phyloP scores from a whole-genome alignment of 306 rosid genomes.

The Coriaria nepalensis region DNA sequence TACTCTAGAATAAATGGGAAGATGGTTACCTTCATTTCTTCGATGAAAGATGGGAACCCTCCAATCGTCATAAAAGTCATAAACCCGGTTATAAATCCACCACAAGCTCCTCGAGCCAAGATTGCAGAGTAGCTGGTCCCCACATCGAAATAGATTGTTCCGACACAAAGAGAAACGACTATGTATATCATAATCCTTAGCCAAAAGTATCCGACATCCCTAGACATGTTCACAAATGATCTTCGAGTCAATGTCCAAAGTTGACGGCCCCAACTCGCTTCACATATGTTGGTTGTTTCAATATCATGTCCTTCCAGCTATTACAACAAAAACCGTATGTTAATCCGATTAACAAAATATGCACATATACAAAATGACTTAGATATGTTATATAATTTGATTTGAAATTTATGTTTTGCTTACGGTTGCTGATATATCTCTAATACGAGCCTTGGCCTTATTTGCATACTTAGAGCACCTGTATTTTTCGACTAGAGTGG shows the following conservation, averaged over 20 bases:
- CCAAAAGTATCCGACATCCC: constrained; percentile 99
- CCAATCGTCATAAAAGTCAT: constrained; percentile 99
- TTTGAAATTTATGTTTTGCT: constrained; percentile 1
- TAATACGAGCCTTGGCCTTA: constrained; percentile 43
- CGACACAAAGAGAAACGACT: constrained; percentile 75
- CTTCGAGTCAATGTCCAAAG: constrained; percentile 59
- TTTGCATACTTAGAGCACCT: constrained; percentile 50
- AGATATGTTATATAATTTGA: background rate
- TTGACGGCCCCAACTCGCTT: constrained; percentile 86
- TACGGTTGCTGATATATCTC: constrained; percentile 60
- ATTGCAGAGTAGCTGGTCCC: constrained; percentile 79
- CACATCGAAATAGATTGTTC: constrained; percentile 72
- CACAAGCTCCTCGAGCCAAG: constrained; percentile 91
- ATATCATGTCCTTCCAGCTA: constrained; percentile 42
- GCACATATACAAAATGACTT: background rate
- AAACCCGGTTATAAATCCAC: constrained; percentile 85
- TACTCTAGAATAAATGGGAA: too few species aligned
- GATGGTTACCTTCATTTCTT: constrained; percentile 78
- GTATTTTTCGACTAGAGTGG: constrained; percentile 60
- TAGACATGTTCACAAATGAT: constrained; percentile 77
- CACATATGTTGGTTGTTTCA: constrained; percentile 35
- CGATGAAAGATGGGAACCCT: constrained; percentile 88
- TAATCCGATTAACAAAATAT: background rate
- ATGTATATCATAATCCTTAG: constrained; percentile 76
- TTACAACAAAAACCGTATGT: background rate